These are phyloP conservation scores for Pseudocercospora vitis DNA, from an alignment of 2,329 filamentous ascomycete genomes.

Conservation along the genomic window DNA sequence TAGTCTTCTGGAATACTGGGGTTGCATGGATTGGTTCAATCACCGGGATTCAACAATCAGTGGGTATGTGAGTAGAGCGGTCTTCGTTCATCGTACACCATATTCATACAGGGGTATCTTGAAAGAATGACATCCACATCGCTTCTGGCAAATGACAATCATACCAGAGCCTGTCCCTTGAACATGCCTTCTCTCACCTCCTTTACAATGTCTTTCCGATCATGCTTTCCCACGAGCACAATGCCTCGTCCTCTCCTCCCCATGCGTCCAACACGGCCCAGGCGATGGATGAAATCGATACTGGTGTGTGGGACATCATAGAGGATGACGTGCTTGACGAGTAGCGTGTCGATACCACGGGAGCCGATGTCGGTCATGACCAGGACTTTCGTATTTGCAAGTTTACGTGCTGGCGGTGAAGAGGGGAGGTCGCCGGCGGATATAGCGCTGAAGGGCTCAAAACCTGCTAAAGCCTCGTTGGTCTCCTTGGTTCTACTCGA, in stretches of 20 bases:
- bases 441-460: neutral
- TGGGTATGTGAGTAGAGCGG: too few relatives aligned
- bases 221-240: slow-evolving; percentile 84
- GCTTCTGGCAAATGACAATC: slow-evolving; percentile 15
- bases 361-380: slow-evolving; percentile 93
- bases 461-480: neutral
- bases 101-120: neutral
- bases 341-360: slow-evolving; percentile 88
- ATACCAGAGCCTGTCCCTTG: slow-evolving; percentile 52
- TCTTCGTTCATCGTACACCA: too few relatives aligned
- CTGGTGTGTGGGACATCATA: slow-evolving; percentile 98
- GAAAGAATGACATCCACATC: neutral
- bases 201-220: slow-evolving; percentile 83
- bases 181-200: slow-evolving; percentile 80
- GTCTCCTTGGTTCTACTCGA: slow-evolving; percentile 8
- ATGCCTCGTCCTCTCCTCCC: slow-evolving; percentile 84
- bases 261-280: slow-evolving; percentile 91
- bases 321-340: slow-evolving; percentile 85
- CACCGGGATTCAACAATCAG: too few relatives aligned
- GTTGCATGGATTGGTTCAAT: too few relatives aligned
- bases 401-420: slow-evolving; percentile 43
- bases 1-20: too few relatives aligned
- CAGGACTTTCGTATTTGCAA: slow-evolving; percentile 82
- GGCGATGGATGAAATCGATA: slow-evolving; percentile 95
- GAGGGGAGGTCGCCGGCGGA: neutral